Conservation (phyloP, 352 stramenopile genomes). For the Blastocystis sp. region DNA sequence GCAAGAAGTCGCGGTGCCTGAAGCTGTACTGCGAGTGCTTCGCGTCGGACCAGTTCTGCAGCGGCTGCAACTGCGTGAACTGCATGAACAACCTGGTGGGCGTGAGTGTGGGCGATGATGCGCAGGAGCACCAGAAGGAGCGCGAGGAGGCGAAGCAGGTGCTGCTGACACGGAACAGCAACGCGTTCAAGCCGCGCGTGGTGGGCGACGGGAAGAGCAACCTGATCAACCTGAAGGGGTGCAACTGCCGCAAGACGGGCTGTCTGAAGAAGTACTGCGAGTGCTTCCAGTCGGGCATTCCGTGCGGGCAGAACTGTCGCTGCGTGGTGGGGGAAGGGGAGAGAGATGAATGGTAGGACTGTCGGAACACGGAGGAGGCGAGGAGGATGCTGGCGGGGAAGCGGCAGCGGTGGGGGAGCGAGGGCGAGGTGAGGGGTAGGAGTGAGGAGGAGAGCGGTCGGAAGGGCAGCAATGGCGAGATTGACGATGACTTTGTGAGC, state of each 20-base stretch:
- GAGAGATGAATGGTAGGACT: slow-evolving; percentile 85
- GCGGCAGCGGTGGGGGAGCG: no score
- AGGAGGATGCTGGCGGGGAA: no score
- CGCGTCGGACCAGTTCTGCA: slow-evolving; percentile 67
- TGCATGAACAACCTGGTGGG: slow-evolving; percentile 69
- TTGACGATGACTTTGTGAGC: no score
- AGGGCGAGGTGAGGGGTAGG: no score
- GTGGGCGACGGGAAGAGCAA: not conserved
- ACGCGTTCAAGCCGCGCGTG: slow-evolving; percentile 26
- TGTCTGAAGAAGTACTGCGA: slow-evolving; percentile 97
- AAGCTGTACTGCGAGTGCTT: slow-evolving; percentile 88
- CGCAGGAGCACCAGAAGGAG: slow-evolving; percentile 26
- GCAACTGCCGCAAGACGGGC: slow-evolving; percentile 90
- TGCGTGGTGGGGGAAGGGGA: slow-evolving; percentile 83
- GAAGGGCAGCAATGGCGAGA: no score
- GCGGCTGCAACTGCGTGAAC: slow-evolving; percentile 70
- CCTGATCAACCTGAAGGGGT: slow-evolving; percentile 76
- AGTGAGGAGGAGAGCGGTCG: no score
- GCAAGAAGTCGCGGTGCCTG: slow-evolving; percentile 91
- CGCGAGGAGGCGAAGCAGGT: slow-evolving; percentile 37
- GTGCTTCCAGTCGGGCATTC: slow-evolving; percentile 86
- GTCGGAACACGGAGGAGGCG: slow-evolving; percentile 79
- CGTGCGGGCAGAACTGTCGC: slow-evolving; percentile 81
- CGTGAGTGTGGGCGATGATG: slow-evolving; percentile 1
- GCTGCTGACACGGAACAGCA: not conserved